Evolutionary conservation across 148 eudicot species (phyloP).

Genomic region (Cornus florida): DNA sequence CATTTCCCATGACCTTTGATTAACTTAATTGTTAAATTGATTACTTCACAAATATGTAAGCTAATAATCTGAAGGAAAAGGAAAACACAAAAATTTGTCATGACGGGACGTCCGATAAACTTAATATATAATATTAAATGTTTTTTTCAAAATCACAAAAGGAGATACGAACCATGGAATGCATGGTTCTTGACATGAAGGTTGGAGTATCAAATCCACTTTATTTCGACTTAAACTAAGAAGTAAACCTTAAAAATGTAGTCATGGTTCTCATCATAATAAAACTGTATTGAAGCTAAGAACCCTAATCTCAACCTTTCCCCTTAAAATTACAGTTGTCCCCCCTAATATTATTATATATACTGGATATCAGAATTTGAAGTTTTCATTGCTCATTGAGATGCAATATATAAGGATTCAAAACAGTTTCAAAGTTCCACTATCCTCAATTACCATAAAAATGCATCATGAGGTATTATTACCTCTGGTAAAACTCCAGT

Average conservation of each 20-base stretch:
- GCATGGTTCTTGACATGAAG: background rate
- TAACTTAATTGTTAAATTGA: background rate
- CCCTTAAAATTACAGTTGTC: background rate
- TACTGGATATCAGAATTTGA: background rate
- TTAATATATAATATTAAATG: background rate
- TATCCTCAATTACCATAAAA: background rate
- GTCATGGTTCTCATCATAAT: no score
- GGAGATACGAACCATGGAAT: background rate
- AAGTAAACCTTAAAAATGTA: no score
- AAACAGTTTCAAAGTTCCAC: background rate
- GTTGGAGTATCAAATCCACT: no score
- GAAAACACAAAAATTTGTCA: background rate
- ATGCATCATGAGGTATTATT: constrained; percentile 23
- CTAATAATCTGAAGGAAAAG: background rate
- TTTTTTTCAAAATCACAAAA: background rate
- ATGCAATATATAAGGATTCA: background rate
- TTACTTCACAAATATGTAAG: background rate
- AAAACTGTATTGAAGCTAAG: background rate
- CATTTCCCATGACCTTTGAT: background rate
- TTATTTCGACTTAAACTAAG: no score
- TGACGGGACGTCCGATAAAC: no score
- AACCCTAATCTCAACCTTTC: background rate
- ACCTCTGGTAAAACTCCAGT: constrained; percentile 95
- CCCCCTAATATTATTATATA: background rate
- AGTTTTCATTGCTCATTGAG: background rate